Evolutionary conservation across 176 grass and related monocot genomes (phyloP).

Genomic region (Hyparrhenia diplandra): DNA sequence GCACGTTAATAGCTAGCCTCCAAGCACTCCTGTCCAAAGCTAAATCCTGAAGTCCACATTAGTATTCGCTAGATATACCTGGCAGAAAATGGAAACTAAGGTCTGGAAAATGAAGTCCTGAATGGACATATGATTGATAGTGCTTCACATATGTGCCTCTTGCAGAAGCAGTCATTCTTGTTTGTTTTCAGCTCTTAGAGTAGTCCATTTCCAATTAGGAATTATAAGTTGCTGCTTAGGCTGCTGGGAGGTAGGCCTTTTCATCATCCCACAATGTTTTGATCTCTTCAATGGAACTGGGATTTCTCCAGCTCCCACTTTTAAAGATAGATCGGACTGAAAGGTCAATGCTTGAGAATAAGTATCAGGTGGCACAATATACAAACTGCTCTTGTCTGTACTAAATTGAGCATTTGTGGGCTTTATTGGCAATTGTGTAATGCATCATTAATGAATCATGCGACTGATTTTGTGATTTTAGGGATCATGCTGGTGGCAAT

Average conservation of each 20-base stretch:
- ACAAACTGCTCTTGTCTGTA: neutral
- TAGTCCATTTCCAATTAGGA: neutral
- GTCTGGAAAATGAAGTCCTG: no score
- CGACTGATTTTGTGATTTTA: slow-evolving; percentile 19
- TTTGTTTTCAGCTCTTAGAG: neutral
- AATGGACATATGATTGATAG: neutral
- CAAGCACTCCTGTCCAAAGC: no score
- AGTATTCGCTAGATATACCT: neutral
- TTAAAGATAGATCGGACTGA: neutral
- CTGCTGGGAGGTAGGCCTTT: neutral
- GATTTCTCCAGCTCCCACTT: neutral
- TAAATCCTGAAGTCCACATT: no score
- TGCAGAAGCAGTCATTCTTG: neutral
- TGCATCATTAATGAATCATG: neutral
- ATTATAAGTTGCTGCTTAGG: neutral
- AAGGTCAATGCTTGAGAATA: neutral
- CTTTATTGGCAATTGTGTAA: neutral
- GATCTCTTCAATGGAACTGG: neutral
- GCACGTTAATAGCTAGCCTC: no score
- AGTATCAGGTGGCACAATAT: neutral
- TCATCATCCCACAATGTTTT: neutral
- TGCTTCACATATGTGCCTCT: neutral
- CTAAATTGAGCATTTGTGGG: neutral
- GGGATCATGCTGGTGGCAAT: slow-evolving; percentile 97
- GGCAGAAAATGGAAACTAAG: neutral